Conservation (phyloP, 1,284 basidiomycete genomes). For the Sporisorium sorghi region DNA sequence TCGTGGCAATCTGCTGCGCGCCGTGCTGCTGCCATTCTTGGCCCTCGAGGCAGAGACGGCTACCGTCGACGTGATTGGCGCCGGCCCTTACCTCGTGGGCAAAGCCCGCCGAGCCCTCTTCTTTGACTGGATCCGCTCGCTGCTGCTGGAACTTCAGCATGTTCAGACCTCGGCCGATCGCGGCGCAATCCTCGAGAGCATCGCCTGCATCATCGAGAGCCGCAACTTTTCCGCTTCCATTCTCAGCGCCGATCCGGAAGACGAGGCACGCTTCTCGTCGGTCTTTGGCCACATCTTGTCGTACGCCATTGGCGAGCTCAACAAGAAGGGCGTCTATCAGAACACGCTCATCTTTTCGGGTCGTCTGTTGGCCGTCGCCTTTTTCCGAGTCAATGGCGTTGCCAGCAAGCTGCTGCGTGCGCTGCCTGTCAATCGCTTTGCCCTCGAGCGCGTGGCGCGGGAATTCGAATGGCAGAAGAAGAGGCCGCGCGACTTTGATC, state of each 20-base stretch:
- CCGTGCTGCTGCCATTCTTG: conserved; percentile 62
- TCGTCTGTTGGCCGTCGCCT: conserved; percentile 61
- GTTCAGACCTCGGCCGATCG: conserved; percentile 65
- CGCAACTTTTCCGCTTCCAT: conserved; percentile 57
- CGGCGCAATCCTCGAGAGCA: conserved; percentile 64
- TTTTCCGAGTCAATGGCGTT: conserved; percentile 61
- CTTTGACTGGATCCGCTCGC: conserved; percentile 64
- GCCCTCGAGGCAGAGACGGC: conserved; percentile 63
- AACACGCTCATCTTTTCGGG: conserved; percentile 67
- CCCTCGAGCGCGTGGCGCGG: conserved; percentile 58
- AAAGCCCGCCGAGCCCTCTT: conserved; percentile 58
- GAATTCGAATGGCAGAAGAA: conserved; percentile 59
- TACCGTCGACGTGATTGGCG: conserved; percentile 44
- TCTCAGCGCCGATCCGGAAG: conserved; percentile 48
- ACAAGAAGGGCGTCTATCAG: conserved; percentile 67
- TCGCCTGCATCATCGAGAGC: conserved; percentile 64
- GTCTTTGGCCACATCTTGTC: conserved; percentile 62
- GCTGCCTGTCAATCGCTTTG: conserved; percentile 63
- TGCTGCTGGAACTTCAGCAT: conserved; percentile 61
- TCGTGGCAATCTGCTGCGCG: conserved; percentile 58
- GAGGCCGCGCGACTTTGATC: conserved; percentile 43
- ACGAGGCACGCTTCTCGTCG: conserved; percentile 55
- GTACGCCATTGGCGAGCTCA: conserved; percentile 66
- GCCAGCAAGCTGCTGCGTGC: conserved; percentile 64
- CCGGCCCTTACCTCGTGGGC: conserved; percentile 40